Base-by-base conservation (phyloP, 306 rosid genomes). In the Quercus berberidifolia region DNA sequence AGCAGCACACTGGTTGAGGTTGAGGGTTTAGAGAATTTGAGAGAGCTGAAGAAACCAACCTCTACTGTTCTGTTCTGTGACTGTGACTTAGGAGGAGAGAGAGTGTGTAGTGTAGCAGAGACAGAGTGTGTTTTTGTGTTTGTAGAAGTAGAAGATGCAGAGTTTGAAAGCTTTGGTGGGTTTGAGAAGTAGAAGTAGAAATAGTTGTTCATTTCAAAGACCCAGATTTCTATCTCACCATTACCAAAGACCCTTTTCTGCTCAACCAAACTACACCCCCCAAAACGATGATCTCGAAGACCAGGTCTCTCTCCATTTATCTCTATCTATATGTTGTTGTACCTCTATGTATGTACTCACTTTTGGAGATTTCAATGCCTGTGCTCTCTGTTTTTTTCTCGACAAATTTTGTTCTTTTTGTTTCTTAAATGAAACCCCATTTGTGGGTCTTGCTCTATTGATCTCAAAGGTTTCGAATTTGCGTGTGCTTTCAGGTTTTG, bases 151-250 rank as follows among this genome's bases (percentile, higher is more conserved):
- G 58, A 85, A 83, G 72, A 94, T 91, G 97, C 97, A 87, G 82
- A 85, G 88, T 73, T 64, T 88, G 70, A 92, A 89, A 77, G 74
- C 89, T 80, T 87, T 88, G 85, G 86, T 80, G 18, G 83, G 83
- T 14, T 76, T 62, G 64, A 46, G 56, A 55, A 85, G 82, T 41
- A 46, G 54, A 55, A 85, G 82, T 0, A 38, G 41, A 35, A 35
- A 35, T 35, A 38, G 11, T 33, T 83, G 73, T 81, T 83, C 83
- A 49, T 76, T 69, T 83, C 97, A 62, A 74, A 72, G 80, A 58
- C 56, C 78, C 4, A 20, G 68, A 69, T 86, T 79, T 75, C 26
- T 35, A 1, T 67, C 69, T 67, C 64, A 79, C 71, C 69, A 78
- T 18, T 81, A 84, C 54, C 77, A 28, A 19, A 91, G 94, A 78